Conservation (phyloP, 805 yeast species). For the Cyberlindnera euphorbiiphila region DNA sequence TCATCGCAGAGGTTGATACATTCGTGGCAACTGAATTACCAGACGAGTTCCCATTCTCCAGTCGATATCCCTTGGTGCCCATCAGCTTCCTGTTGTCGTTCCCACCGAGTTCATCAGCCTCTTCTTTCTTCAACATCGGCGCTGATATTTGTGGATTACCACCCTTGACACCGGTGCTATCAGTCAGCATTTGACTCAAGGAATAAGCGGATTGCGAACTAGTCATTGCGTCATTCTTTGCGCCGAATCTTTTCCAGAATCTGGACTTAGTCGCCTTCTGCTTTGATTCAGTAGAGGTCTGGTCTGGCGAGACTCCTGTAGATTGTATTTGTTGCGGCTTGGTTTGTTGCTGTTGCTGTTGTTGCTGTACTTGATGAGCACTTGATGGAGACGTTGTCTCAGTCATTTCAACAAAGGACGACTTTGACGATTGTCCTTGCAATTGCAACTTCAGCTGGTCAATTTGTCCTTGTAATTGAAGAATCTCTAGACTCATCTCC, state of each 20-base stretch:
- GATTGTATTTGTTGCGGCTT: slow-evolving; percentile 5
- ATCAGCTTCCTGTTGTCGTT: slow-evolving; percentile 34
- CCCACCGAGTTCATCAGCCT: slow-evolving; percentile 31
- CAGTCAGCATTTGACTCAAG: slow-evolving; percentile 15
- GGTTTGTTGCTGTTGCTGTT: slow-evolving; percentile 8
- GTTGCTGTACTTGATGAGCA: slow-evolving; percentile 1
- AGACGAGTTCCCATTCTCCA: slow-evolving; percentile 10
- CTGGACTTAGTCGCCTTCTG: slow-evolving; percentile 27
- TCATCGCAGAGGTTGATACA: slow-evolving; percentile 8
- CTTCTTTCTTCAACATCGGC: slow-evolving; percentile 34
- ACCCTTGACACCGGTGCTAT: slow-evolving; percentile 13
- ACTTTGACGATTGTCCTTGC: slow-evolving; percentile 12
- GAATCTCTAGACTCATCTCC: slow-evolving; percentile 40
- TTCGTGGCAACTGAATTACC: slow-evolving; percentile 4
- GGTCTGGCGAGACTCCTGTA: too few species aligned
- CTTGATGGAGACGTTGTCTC: background rate
- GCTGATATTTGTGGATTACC: slow-evolving; percentile 32
- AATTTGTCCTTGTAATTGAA: slow-evolving; percentile 17
- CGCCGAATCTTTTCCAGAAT: slow-evolving; percentile 32
- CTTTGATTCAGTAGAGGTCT: slow-evolving; percentile 15
- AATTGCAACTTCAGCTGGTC: slow-evolving; percentile 18
- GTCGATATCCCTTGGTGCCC: slow-evolving; percentile 19
- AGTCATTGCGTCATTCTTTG: slow-evolving; percentile 18
- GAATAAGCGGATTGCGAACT: slow-evolving; percentile 22
- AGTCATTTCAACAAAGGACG: slow-evolving; percentile 8